Percentiles rank a stretch among this genome's conserved stretches.
Conservation (phyloP, 257 asterid species). For the Solanum piurae region DNA sequence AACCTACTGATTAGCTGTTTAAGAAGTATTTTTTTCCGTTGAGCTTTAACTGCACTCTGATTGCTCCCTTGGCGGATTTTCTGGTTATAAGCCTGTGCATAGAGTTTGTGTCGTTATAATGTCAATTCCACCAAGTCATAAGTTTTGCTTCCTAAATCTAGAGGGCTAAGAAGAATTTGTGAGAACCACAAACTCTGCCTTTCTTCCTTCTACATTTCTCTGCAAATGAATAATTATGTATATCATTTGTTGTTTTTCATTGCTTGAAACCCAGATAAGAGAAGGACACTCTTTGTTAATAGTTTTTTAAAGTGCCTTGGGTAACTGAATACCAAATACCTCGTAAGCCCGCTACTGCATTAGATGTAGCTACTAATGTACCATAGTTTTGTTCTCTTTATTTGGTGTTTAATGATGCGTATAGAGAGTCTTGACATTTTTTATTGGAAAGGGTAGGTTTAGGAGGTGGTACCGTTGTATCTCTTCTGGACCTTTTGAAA, state of each 20-base stretch:
- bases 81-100: neutral
- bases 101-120: neutral
- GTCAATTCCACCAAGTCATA: neutral
- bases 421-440: neutral
- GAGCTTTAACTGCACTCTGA: neutral
- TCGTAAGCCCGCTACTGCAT: neutral
- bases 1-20: neutral
- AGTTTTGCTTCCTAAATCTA: neutral
- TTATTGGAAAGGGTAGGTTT: neutral
- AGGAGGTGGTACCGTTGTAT: neutral
- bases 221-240: neutral
- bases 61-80: neutral
- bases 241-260: neutral
- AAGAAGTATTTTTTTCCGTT: neutral
- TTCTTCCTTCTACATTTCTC: neutral
- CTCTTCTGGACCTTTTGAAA: neutral
- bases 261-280: neutral
- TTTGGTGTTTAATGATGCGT: neutral
- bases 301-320: neutral
- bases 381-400: neutral
- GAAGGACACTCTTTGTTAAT: neutral
- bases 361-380: neutral
- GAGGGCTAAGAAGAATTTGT: neutral
- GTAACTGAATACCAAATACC: neutral
- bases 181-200: neutral